Base-by-base conservation (phyloP, 345 rosid genomes). In the Ceriops decandra region DNA sequence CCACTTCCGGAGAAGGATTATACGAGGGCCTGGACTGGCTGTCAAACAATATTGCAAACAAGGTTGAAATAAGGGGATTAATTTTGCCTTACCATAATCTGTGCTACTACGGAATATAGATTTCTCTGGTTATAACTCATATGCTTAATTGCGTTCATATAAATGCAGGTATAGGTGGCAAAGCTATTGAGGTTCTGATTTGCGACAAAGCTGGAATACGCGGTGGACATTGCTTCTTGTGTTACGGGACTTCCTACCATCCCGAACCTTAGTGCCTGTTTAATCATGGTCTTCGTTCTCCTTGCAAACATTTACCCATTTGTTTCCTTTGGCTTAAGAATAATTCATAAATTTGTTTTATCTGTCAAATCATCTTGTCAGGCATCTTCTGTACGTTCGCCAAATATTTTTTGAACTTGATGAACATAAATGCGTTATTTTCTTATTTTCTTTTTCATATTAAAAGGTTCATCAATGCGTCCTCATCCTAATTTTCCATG, bases 21-120 rank as follows among this genome's bases (percentile, higher is more conserved):
- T 91, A 91, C 3, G 97, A 91, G 83, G 97, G 97, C 33, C 84
- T 91, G 46, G 97, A 91, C 87, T 91, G 97, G 97, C 97, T 91
- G 76, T 91, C 97, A n/a, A 91, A 91, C 88, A 91, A 91, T 79
- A 91, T 91, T 56, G 97, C 97, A 9, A 89, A 81, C 90, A 91
- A 89, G 97, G 97, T 91, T 72, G 70, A 69, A 26, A 56, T 61
- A 21, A 32, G 2, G 26, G 26, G 6, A 53, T 47, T 32, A 51
- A 10, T 42, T 2, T 42, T 42, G 58, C 17, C 1, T 42, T 5
- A 46, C 26, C 17, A 13, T 19, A 42, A 8, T 33, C 16, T n/a
- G 5, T 15, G 5, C 5, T 2, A 42, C 17, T 4, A 42, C 15
- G 26, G 62, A 38, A 35, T 26, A 11, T 32, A 64, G 52, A 33